phyloP scores from a whole-genome alignment of 2,329 filamentous ascomycete species.

The Verticillium isaacii region DNA sequence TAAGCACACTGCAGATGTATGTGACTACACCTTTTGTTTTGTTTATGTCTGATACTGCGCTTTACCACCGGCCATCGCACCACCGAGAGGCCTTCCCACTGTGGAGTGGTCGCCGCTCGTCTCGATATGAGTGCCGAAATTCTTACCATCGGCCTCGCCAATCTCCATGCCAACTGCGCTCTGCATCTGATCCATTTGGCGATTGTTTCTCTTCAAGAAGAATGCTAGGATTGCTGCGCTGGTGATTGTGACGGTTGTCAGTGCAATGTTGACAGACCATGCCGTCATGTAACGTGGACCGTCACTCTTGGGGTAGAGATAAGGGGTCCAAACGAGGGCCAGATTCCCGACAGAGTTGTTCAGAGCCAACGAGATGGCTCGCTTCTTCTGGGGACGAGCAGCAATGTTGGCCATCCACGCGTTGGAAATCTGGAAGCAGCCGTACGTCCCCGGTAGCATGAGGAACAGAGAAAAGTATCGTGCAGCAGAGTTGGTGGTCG shows the following conservation, averaged over 20 bases:
- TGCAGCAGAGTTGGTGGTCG: slow-evolving; percentile 12
- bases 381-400: slow-evolving; percentile 18
- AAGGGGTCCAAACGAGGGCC: slow-evolving; percentile 20
- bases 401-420: slow-evolving; percentile 22
- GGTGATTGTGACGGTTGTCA: slow-evolving; percentile 16
- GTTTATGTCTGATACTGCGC: slow-evolving; percentile 10
- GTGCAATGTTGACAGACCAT: slow-evolving; percentile 13
- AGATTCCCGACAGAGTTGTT: slow-evolving; percentile 20
- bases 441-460: slow-evolving; percentile 16
- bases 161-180: slow-evolving; percentile 6
- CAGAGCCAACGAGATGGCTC: slow-evolving; percentile 18
- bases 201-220: slow-evolving; percentile 13
- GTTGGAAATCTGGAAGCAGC: slow-evolving; percentile 18
- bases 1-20: too few species aligned
- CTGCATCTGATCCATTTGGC: slow-evolving; percentile 10
- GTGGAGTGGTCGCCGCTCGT: slow-evolving; percentile 9
- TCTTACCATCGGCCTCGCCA: slow-evolving; percentile 7
- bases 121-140: slow-evolving; percentile 11
- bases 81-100: slow-evolving; percentile 2
- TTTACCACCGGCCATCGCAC: slow-evolving; percentile 6
- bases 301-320: slow-evolving; percentile 16
- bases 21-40: too few species aligned
- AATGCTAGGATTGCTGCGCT: slow-evolving; percentile 15
- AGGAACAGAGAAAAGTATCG: slow-evolving; percentile 19
- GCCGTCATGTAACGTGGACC: slow-evolving; percentile 17